phyloP scores from a whole-genome alignment of 2,329 filamentous ascomycete genomes.

The Botrytis deweyae region DNA sequence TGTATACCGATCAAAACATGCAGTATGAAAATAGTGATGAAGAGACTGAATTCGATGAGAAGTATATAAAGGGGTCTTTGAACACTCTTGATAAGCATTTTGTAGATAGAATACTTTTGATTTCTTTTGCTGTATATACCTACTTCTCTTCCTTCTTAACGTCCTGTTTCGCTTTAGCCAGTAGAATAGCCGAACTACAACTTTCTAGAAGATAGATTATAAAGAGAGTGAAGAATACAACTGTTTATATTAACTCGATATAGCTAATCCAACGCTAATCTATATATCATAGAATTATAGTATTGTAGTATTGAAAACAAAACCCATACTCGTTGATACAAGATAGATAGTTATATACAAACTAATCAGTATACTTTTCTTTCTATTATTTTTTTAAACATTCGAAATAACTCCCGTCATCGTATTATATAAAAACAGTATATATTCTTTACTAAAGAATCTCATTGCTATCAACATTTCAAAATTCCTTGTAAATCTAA shows the following conservation, averaged over 20 bases:
- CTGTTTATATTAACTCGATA: background rate
- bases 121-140: background rate
- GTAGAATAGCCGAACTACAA: background rate
- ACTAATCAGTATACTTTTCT: background rate
- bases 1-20: background rate
- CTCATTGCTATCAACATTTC: background rate
- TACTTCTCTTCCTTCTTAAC: background rate
- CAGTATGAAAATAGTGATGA: background rate
- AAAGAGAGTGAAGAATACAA: background rate
- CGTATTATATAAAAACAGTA: background rate
- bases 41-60: background rate
- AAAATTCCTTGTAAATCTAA: background rate
- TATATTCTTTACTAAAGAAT: background rate
- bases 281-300: background rate
- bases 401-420: background rate
- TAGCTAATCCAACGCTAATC: background rate
- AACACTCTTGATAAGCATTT: background rate
- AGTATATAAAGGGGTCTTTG: background rate
- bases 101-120: too few relatives aligned
- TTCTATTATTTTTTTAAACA: background rate
- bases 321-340: background rate
- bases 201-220: background rate
- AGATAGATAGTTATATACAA: background rate
- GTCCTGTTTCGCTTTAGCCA: background rate
- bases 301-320: background rate